phyloP scores from a whole-genome alignment of 192 early-diverging fungal genomes.

The Podochytrium sp. region DNA sequence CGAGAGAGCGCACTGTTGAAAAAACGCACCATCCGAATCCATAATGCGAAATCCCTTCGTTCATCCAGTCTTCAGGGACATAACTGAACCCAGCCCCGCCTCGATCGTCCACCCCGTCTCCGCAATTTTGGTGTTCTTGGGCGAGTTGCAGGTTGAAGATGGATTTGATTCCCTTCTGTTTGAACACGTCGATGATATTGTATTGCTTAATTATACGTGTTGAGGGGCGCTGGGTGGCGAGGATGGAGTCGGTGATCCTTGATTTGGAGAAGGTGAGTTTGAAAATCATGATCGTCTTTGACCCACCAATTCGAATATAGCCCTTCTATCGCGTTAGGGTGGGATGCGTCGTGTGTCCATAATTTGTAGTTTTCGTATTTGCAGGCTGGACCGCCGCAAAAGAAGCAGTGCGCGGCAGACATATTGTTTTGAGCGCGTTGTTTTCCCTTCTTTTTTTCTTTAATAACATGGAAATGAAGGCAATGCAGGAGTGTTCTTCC shows the following conservation, averaged over 20 bases:
- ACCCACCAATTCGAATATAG: constrained; percentile 46
- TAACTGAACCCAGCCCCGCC: constrained; percentile 43
- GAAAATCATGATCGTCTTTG: neutral
- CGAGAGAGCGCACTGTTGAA: too few relatives aligned
- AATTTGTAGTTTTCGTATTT: constrained; percentile 52
- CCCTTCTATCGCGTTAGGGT: constrained; percentile 48
- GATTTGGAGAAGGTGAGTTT: neutral
- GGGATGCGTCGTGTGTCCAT: constrained; percentile 35
- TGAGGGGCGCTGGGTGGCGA: constrained; percentile 55
- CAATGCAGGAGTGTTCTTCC: too few relatives aligned
- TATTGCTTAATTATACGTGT: constrained; percentile 42
- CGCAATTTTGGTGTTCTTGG: constrained; percentile 51
- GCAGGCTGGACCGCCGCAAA: constrained; percentile 52
- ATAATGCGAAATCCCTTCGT: constrained; percentile 48
- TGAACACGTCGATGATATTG: constrained; percentile 34
- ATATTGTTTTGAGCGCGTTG: constrained; percentile 22
- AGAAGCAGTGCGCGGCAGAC: constrained; percentile 48
- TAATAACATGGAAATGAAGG: neutral
- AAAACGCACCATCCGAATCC: constrained; percentile 52
- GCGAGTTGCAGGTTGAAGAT: constrained; percentile 52
- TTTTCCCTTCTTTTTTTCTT: neutral
- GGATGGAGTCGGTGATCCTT: constrained; percentile 50
- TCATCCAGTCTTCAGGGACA: constrained; percentile 50
- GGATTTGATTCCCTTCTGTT: constrained; percentile 23
- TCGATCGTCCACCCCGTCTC: constrained; percentile 40